Base-by-base conservation (phyloP, 805 yeast genomes). In the Wickerhamiella siamensis region DNA sequence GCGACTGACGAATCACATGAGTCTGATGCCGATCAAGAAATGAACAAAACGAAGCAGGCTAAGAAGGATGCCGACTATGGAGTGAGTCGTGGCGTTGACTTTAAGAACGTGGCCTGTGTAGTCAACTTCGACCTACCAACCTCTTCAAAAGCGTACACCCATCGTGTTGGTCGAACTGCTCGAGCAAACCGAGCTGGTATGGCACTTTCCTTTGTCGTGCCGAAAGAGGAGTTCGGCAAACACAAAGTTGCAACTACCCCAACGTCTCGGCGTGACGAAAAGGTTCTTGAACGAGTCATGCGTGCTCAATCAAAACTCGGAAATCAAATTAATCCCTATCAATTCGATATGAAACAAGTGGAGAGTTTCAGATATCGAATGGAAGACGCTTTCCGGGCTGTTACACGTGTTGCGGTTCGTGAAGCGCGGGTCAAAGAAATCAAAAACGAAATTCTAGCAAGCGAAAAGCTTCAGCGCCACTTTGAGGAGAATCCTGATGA, bases 401-500 rank as follows among this genome's bases (percentile, higher is more conserved):
- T 91, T 19, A 91, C 98, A 0, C 75, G 75, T 43, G 78, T 80
- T 8, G 82, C 95, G 0, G 75, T 91, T 20, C 76, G 96, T 61
- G 96, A 91, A 55, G 97, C 97, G 1, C 74, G 97, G 55, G 72
- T 86, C 43, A 81, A 76, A 59, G 98, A 91, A 57, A 70, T 88
- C 59, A 82, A 82, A 59, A 73, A 77, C 50, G 97, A 91, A 61
- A 68, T 91, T 58, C 66, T 91, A 47, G 75, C 88, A 35, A 82
- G 93, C 51, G 95, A 84, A 44, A 86, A 83, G 57, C 71, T 91
- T 58, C 84, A 86, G 62, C 73, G 95, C 56, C 94, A 84, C 63
- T 91, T 91, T 58, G 95, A 88, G 60, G 97, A 91, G 57, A 91
- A 91, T 57, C 98, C 98, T 5, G 93, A 83, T 56, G 98, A 91